Evolutionary conservation across 345 rosid genomes (phyloP), one percentile per base, ranked within the genome.

Genomic region (Bretschneidera sinensis): DNA sequence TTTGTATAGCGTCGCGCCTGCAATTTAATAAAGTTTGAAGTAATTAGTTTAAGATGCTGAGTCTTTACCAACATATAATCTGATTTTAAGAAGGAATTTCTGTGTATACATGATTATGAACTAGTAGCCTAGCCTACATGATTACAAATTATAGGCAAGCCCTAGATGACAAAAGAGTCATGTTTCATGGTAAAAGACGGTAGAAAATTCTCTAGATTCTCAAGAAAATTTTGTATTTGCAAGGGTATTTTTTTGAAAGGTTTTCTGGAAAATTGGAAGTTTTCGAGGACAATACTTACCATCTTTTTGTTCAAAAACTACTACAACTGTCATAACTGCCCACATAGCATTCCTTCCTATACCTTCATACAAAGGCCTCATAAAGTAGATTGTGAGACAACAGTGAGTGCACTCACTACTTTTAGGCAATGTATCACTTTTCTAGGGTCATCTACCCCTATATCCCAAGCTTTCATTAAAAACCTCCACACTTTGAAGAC

Each of bases 241-340:
- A n/a, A n/a, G n/a, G n/a, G n/a, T n/a, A n/a, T n/a, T n/a, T n/a
- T n/a, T n/a, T n/a, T n/a, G n/a, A n/a, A n/a, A n/a, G n/a, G n/a
- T n/a, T n/a, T n/a, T n/a, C n/a, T n/a, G n/a, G 23, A 52, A 52
- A 39, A 20, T 54, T n/a, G 6, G 14, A 34, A 17, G 2, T 17
- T 45, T 51, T 35, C 24, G 23, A 43, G 21, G 21, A 22, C 23
- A 18, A 20, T 21, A 49, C 77, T 67, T 59, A 73, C 85, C 85
- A 16, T 68, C 83, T 21, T 66, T 75, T 55, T 69, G 67, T 52
- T 75, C 85, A 60, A 75, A 71, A 54, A 66, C 85, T 17, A 81
- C 81, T 2, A 81, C 81, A 21, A 78, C 81, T 6, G 85, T 81
- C 79, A 81, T 75, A n/a, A 81, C 21, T 22, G 85, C 83, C 85